These are phyloP conservation scores for Striga asiatica DNA, from an alignment of 257 asterid species.

Conservation along the genomic window DNA sequence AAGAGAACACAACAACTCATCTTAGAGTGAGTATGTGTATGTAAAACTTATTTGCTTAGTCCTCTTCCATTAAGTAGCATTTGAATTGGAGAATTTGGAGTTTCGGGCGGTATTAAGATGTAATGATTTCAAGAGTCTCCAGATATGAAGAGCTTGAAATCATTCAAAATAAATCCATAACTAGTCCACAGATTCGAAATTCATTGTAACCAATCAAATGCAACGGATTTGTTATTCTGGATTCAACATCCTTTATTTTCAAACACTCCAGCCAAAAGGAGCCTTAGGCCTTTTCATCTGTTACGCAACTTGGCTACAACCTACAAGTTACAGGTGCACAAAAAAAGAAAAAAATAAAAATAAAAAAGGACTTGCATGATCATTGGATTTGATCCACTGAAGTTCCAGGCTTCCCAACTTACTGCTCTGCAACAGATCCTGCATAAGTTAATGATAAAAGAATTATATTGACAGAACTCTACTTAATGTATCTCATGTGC, in stretches of 20 bases:
- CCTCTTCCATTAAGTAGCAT: slow-evolving; percentile 9
- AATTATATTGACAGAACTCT: slow-evolving; percentile 2
- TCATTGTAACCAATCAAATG: too few species aligned
- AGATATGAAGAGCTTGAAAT: too few species aligned
- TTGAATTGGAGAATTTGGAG: too few species aligned
- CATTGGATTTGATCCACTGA: slow-evolving; percentile 77
- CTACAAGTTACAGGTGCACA: not conserved
- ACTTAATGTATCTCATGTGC: not conserved
- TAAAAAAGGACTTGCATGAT: slow-evolving; percentile 46
- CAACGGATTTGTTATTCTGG: too few species aligned
- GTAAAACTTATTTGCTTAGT: not conserved
- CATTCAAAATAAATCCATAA: too few species aligned
- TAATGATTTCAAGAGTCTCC: too few species aligned
- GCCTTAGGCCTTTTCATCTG: not conserved
- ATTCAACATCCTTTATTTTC: too few species aligned
- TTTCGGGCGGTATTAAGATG: too few species aligned
- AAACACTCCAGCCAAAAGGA: too few species aligned
- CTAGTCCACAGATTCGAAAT: too few species aligned
- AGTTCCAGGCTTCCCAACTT: slow-evolving; percentile 69
- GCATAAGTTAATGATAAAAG: slow-evolving; percentile 21
- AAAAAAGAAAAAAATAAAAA: not conserved
- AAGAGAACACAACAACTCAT: not conserved
- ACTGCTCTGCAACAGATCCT: slow-evolving; percentile 57
- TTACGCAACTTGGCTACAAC: not conserved
- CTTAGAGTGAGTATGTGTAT: not conserved